A percentile compares a stretch with the other conserved stretches of the same genome.
Conservation (phyloP, 805 yeast genomes). For the Cyberlindnera saturnus region DNA sequence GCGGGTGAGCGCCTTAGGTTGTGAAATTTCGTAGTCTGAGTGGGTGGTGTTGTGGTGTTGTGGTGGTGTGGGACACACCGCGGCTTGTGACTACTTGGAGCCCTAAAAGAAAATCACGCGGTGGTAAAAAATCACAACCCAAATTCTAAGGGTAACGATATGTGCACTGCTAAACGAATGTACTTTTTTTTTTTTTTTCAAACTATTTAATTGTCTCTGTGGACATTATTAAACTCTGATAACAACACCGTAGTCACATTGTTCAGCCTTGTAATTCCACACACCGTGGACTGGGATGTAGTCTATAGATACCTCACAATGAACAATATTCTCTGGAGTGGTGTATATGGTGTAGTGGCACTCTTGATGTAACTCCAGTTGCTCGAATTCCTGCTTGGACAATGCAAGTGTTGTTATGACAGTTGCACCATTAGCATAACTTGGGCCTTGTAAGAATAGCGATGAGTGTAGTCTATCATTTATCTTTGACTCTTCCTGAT, state of each 20-base stretch:
- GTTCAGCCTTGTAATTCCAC: constrained; percentile 24
- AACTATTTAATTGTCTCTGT: too few species aligned
- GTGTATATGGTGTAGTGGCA: constrained; percentile 22
- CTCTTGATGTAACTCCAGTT: constrained; percentile 3
- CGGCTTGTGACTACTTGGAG: background rate
- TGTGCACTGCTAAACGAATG: too few species aligned
- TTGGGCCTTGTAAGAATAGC: constrained; percentile 3
- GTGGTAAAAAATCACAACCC: background rate
- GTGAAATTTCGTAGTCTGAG: too few species aligned
- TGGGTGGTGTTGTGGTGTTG: too few species aligned
- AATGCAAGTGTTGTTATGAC: constrained; percentile 17
- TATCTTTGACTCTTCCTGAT: constrained; percentile 30
- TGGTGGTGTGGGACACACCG: too few species aligned
- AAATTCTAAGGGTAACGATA: too few species aligned
- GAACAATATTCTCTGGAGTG: constrained; percentile 6
- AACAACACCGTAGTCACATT: constrained; percentile 20
- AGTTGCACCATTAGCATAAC: constrained; percentile 12
- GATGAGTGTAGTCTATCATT: background rate
- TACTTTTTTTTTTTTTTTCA: too few species aligned
- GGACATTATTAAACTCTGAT: constrained; percentile 7
- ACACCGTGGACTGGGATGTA: constrained; percentile 23
- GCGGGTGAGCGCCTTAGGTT: too few species aligned
- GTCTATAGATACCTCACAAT: constrained; percentile 15
- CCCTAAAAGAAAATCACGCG: background rate
- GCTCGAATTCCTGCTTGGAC: constrained; percentile 8